phyloP scores from a whole-genome alignment of 2,329 filamentous ascomycete species.

The Clarireedia monteithiana region DNA sequence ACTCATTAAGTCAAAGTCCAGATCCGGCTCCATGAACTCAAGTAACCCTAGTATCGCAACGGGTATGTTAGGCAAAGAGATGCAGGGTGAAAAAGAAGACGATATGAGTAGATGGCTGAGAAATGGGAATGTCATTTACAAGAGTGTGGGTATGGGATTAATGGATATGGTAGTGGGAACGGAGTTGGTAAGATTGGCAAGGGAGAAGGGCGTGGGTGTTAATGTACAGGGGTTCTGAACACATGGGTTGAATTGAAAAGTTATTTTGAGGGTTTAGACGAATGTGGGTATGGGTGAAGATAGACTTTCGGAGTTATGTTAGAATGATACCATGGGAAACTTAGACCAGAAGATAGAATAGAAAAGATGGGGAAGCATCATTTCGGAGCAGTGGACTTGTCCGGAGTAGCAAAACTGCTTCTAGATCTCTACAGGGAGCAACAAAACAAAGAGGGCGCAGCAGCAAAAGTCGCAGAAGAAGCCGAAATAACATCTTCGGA shows the following conservation, averaged over 20 bases:
- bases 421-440: too few species aligned
- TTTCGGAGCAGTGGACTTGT: too few species aligned
- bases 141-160: conserved; percentile 57
- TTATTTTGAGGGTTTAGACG: too few species aligned
- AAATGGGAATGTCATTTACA: conserved; percentile 59
- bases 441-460: too few species aligned
- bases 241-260: not conserved
- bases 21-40: conserved; percentile 8
- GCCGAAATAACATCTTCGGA: too few species aligned
- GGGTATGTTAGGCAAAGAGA: conserved; percentile 13
- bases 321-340: too few species aligned
- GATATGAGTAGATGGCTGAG: conserved; percentile 48
- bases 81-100: conserved; percentile 35
- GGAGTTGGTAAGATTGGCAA: conserved; percentile 49
- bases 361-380: too few species aligned
- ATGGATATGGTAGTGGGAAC: conserved; percentile 59
- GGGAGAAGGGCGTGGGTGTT: conserved; percentile 46
- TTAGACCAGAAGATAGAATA: too few species aligned
- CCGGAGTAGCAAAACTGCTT: too few species aligned
- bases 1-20: conserved; percentile 9
- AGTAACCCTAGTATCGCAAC: conserved; percentile 12
- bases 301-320: too few species aligned
- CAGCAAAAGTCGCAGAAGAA: too few species aligned
- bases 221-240: conserved; percentile 43
- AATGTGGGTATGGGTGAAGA: too few species aligned